Percentiles rank a stretch among this genome's conserved stretches.
Conservation (phyloP, 208 protist species). For the Wallacemonas rigidus region DNA sequence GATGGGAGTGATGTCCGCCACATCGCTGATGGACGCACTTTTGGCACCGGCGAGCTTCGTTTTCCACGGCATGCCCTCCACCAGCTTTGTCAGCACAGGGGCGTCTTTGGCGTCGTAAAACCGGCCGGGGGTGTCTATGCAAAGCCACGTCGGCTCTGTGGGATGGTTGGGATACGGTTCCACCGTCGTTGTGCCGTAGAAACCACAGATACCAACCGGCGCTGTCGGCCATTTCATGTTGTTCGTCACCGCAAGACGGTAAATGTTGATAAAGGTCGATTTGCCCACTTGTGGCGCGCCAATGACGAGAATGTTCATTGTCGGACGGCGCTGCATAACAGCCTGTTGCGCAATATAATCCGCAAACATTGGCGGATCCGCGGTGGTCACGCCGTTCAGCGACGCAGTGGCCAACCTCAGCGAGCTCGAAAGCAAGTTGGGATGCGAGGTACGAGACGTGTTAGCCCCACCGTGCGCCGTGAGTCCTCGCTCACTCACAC, state of each 20-base stretch:
- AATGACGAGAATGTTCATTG: constrained; percentile 78
- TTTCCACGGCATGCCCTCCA: constrained; percentile 72
- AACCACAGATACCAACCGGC: constrained; percentile 76
- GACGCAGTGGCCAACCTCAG: constrained; percentile 3
- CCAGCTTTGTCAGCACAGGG: constrained; percentile 48
- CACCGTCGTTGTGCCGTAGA: constrained; percentile 74
- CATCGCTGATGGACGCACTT: constrained; percentile 32
- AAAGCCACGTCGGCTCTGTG: constrained; percentile 67
- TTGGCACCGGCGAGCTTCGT: constrained; percentile 51
- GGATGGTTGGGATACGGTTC: constrained; percentile 74
- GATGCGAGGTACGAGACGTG: neutral
- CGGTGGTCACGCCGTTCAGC: neutral
- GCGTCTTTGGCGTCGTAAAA: constrained; percentile 49
- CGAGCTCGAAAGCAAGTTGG: constrained; percentile 12
- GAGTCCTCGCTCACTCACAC: neutral
- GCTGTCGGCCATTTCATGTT: constrained; percentile 73
- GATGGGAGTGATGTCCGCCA: constrained; percentile 42
- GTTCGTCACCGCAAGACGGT: constrained; percentile 58
- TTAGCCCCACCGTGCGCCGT: neutral
- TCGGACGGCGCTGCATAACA: constrained; percentile 15
- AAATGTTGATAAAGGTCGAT: constrained; percentile 79
- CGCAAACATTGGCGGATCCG: constrained; percentile 13
- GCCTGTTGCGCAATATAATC: constrained; percentile 13
- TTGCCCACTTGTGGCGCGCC: constrained; percentile 81
- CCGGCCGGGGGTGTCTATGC: constrained; percentile 80